Base-by-base conservation (phyloP, 306 rosid species). In the Cucurbita argyrosperma region DNA sequence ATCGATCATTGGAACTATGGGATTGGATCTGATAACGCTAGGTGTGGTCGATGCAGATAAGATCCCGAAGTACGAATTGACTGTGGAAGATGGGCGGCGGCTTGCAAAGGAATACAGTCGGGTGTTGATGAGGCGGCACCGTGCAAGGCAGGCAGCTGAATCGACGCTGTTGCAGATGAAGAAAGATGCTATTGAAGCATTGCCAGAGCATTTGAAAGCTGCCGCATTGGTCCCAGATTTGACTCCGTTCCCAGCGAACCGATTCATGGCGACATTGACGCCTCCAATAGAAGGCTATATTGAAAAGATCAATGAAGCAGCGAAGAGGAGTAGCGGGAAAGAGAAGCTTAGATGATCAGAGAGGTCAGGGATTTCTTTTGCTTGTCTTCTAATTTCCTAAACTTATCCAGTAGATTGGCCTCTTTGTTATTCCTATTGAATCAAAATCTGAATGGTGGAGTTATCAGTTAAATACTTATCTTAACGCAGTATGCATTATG, bases 91-190 rank as follows among this genome's bases (percentile, higher is more conserved):
- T 81, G 97, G 98, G 56, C 69, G 75, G 82, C 84, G 71, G 74
- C 85, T 94, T 64, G 98, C 98, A 0, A 90, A 94, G 90, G 98
- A 94, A 65, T 90, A 94, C 79, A 94, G 98, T 61, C 86, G 92
- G 83, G 83, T 89, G 35, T 55, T 94, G 81, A 89, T 90, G 98
- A 85, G 87, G 87, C 84, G 77, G 69, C 90, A 87, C 74, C 85
- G 98, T 4, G 92, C 86, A 4, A 83, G 96, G 71, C 97, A 87
- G 74, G 92, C 98, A 0, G 90, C 92, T 4, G 98, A 94, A 59
- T 42, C 97, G 0, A 80, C 71, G 0, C 80, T 94, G 62, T 81
- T 86, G 82, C 77, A 78, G 78, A 19, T 88, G 88, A 89, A 89
- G 79, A 92, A 85, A 8, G 96, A 89, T 49, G 97, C 99, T 0